Evolutionary conservation across 164 flowering plant genomes (phyloP), one percentile per base, ranked within the genome.

Genomic region (Kalanchoe fedtschenkoi): DNA sequence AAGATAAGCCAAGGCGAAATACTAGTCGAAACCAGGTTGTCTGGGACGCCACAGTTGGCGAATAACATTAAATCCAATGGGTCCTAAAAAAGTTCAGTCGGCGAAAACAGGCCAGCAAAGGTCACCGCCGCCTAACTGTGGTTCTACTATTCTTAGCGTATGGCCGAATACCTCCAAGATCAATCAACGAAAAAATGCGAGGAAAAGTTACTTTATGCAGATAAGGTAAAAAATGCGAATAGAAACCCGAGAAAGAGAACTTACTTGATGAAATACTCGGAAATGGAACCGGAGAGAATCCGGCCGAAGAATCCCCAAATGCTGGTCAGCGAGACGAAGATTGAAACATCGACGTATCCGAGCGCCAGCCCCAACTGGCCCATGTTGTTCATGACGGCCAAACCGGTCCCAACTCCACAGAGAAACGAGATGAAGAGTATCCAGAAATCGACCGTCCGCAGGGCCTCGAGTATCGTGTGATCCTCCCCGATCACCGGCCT

Each of bases 401-500:
- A 81, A 14, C 96, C 97, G 33, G 99, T 73, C 54, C 96, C 99
- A 47, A 79, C 87, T 28, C 93, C 96, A 44, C 87, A 54, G 67
- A 88, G 91, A 76, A 84, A 82, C 3, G 76, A 83, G 51, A 84
- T 15, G 85, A 88, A 91, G 37, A 93, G 74, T 71, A 89, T 96
- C 99, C 99, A 91, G 78, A 90, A 93, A 77, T 93, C 99, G 57
- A 96, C 89, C 73, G 91, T 91, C n/a, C 84, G 60, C 21, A 82
- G 22, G 58, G 91, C 99, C 75, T 91, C 84, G 42, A 73, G 69
- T 47, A 91, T 81, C 51, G 64, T 84, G 70, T 90, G 91, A 73
- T 95, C 95, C 56, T 95, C 97, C 21, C 99, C 99, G 44, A 96
- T 78, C 62, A 70, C 73, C 5, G 99, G 99, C 66, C 79, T 79